Base-by-base conservation (phyloP, 2,329 filamentous ascomycete genomes). In the Colletotrichum gigasporum region DNA sequence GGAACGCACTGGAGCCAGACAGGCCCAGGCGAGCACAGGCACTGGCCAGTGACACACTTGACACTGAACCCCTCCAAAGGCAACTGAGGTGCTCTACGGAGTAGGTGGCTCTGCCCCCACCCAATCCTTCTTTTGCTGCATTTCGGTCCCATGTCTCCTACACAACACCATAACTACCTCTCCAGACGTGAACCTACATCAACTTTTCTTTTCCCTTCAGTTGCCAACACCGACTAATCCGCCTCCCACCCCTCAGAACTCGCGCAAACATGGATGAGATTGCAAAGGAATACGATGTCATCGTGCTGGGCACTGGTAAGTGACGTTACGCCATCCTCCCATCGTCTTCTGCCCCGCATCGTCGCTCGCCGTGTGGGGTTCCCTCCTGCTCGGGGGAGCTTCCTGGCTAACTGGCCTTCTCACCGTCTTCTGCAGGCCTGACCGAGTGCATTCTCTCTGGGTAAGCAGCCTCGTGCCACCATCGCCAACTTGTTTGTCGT, bases 381-480 rank as follows among this genome's bases (percentile, higher is more conserved):
- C 58, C 41, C 28, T n/a, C 52, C 50, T 69, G 62, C 61, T 66
- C 47, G 47, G 32, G 72, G 75, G 69, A 70, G 60, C 65, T 64
- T 67, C 67, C 45, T 61, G 28, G 48, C 55, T 69, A 54, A 58
- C 57, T 74, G 69, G 72, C 69, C 47, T 50, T 71, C 63, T 59
- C 45, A 39, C 63, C 71, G 70, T 67, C 72, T 68, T 72, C 67
- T 65, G 45, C 26, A 97, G 95, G 96, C 77, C 83, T 99, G 87
- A 98, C 95, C 69, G 96, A 99, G 89, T 99, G 96, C 83, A 96
- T 99, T 77, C 92, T 99, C 72, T 97, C 95, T 78, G 96, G 95
- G 94, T 97, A 91, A 77, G 83, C 68, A 69, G 42, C 41, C 37
- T 24, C 24, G 22, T 12, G 14, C 35, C 28, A 16, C 12, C 39